phyloP scores from a whole-genome alignment of 768 basidiomycete species.

The Pleurotus eryngii region DNA sequence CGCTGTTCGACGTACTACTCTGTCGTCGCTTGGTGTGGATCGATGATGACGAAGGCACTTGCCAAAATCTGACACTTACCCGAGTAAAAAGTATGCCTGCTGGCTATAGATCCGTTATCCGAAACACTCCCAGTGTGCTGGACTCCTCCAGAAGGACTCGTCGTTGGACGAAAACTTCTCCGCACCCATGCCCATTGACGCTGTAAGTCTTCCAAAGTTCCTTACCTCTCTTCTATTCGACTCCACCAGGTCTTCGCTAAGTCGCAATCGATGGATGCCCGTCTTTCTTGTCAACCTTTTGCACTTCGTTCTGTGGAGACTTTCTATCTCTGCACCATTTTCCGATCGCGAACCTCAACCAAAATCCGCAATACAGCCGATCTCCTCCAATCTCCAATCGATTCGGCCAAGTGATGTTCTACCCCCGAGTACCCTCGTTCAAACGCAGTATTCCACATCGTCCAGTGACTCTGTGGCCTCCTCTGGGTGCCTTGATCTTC shows the following conservation, averaged over 20 bases:
- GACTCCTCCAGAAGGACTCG: constrained; percentile 1
- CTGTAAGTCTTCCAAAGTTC: constrained; percentile 1
- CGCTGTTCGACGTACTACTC: background rate
- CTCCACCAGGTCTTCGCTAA: background rate
- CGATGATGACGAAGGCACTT: constrained; percentile 5
- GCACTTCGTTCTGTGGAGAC: constrained; percentile 2
- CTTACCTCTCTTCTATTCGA: too few relatives aligned
- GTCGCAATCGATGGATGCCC: background rate
- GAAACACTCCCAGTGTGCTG: background rate
- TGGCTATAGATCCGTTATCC: constrained; percentile 8
- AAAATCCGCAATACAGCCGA: background rate
- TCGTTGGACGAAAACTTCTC: constrained; percentile 1
- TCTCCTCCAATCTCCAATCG: background rate
- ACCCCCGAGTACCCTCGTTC: background rate
- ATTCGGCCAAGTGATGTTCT: background rate
- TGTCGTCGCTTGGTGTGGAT: background rate
- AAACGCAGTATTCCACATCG: background rate
- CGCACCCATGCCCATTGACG: constrained; percentile 4
- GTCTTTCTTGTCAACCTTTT: background rate
- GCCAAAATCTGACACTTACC: background rate
- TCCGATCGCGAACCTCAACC: background rate
- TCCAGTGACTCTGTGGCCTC: constrained; percentile 4
- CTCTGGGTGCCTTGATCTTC: constrained; percentile 4
- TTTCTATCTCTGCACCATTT: constrained; percentile 3
- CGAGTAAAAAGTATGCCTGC: background rate